Evolutionary conservation across 129 eudicot genomes (phyloP).

Genomic region (Sambucus nigra): DNA sequence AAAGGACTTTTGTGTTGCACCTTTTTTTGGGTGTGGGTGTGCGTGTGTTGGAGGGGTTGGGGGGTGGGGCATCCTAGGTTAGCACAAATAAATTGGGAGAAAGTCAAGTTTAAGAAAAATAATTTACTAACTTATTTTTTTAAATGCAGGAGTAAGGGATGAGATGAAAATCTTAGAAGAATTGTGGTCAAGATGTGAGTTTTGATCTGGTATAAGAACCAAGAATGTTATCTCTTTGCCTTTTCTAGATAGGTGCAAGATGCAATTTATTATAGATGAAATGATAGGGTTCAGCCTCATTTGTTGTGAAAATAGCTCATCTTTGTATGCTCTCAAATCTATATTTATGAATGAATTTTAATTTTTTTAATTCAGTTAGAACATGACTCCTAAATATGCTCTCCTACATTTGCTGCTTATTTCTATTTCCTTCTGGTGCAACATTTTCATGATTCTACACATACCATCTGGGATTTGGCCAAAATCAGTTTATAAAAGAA

Average conservation of each 20-base stretch:
- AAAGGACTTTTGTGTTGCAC: no score
- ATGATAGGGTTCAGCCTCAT: not conserved
- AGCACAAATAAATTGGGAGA: no score
- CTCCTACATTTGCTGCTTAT: not conserved
- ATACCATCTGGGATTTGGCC: no score
- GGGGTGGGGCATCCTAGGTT: no score
- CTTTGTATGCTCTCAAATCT: not conserved
- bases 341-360: not conserved
- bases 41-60: no score
- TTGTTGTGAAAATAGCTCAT: not conserved
- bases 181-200: not conserved
- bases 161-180: not conserved
- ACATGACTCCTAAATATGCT: no score
- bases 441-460: no score
- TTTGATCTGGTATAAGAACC: not conserved
- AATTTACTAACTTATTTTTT: not conserved
- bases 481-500: no score
- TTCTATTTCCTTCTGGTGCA: not conserved
- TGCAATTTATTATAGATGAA: not conserved
- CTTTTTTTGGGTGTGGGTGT: no score
- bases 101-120: not conserved
- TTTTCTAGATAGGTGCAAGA: not conserved
- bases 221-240: not conserved
- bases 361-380: no score
- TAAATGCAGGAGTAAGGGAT: conserved; percentile 5